Evolutionary conservation across 345 rosid species (phyloP).

Genomic region (Conringia planisiliqua): DNA sequence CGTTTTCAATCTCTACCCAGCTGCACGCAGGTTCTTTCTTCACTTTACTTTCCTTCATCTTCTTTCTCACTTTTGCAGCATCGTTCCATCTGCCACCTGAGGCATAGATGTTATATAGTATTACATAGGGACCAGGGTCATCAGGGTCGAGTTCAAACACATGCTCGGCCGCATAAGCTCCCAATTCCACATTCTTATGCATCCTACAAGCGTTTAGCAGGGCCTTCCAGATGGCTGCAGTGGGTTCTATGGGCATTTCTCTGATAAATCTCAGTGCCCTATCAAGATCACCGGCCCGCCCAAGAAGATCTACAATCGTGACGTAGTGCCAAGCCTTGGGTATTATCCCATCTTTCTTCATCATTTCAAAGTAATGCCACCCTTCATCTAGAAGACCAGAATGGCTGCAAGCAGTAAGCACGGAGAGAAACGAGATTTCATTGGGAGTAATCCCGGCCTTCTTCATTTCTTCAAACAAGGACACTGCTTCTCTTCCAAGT

Average conservation of each 20-base stretch:
- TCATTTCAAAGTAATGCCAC: slow-evolving; percentile 42
- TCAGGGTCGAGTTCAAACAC: slow-evolving; percentile 53
- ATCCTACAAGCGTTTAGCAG: slow-evolving; percentile 68
- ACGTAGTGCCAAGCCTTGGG: slow-evolving; percentile 48
- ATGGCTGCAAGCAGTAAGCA: slow-evolving; percentile 70
- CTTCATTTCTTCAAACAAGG: slow-evolving; percentile 45
- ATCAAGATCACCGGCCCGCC: slow-evolving; percentile 57
- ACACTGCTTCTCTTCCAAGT: slow-evolving; percentile 41
- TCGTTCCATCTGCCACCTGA: slow-evolving; percentile 56
- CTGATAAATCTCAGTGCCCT: slow-evolving; percentile 45
- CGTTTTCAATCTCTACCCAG: slow-evolving; percentile 61
- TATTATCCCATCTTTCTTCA: slow-evolving; percentile 43
- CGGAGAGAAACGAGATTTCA: slow-evolving; percentile 53
- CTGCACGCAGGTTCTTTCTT: slow-evolving; percentile 68
- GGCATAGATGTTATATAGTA: slow-evolving; percentile 62
- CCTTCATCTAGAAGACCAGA: slow-evolving; percentile 59
- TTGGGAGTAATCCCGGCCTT: slow-evolving; percentile 43
- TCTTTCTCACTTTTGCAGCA: slow-evolving; percentile 55
- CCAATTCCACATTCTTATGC: slow-evolving; percentile 59
- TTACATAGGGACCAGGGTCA: slow-evolving; percentile 53
- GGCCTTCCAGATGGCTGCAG: slow-evolving; percentile 58
- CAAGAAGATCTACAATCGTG: slow-evolving; percentile 63
- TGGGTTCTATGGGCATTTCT: slow-evolving; percentile 55
- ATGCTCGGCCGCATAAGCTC: slow-evolving; percentile 54
- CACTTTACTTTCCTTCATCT: slow-evolving; percentile 51